Evolutionary conservation across 768 basidiomycete genomes (phyloP), one percentile per base, ranked within the genome.

Genomic region (Kwoniella sp.): DNA sequence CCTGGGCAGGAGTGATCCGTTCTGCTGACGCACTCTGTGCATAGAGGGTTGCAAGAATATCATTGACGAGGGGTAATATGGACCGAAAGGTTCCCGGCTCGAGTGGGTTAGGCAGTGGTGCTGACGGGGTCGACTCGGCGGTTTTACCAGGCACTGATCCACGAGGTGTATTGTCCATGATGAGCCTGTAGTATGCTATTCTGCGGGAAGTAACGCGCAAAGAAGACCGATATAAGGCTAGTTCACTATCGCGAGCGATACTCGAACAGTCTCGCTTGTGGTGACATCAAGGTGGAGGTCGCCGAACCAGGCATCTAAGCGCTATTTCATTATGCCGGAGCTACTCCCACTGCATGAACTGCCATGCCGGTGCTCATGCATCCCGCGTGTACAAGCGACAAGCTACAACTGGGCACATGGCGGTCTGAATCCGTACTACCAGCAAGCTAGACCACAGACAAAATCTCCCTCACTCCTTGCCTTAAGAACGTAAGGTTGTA

Each of bases 401-500:
- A n/a, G n/a, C n/a, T n/a, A n/a, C n/a, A n/a, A n/a, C n/a, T n/a
- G n/a, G n/a, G n/a, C n/a, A n/a, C n/a, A n/a, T n/a, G n/a, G n/a
- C n/a, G n/a, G n/a, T n/a, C n/a, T n/a, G 23, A 32, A 20, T 3
- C 44, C 15, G 14, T 31, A 32, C 22, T 19, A 28, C 31, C 14
- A 20, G 27, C 15, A 29, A 50, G 9, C 31, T 33, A 52, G 15
- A 70, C 53, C n/a, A 67, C 72, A 50, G 65, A 61, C 37, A 73
- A 46, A 5, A 73, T 73, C 38, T 67, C 57, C 48, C 70, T 43
- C 1, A 73, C 67, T 27, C 70, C 72, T 37, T 71, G 68, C 22
- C 72, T 59, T 42, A 73, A 38, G 27, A 73, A 66, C 1, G 69
- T 71, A 17, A 73, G 61, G 44, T 73, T 73, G 56, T 71, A 73